A percentile compares a stretch with the other conserved stretches of the same genome.
phyloP scores from a whole-genome alignment of 306 rosid genomes.

The Parietaria judaica region DNA sequence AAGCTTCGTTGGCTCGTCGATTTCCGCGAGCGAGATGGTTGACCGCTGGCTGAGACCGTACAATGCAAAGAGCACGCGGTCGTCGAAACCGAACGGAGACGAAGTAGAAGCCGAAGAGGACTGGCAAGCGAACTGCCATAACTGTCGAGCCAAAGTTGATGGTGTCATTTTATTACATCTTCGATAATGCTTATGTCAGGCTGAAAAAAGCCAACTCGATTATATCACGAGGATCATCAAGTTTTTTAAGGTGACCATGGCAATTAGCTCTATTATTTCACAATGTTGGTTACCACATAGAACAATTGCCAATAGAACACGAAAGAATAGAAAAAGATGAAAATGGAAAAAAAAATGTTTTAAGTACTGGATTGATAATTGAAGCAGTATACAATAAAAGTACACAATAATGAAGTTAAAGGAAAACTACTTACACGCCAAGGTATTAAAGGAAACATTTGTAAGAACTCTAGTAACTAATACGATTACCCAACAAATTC shows the following conservation, averaged over 20 bases:
- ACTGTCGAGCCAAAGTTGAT: conserved; percentile 28
- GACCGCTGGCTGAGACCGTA: conserved; percentile 7
- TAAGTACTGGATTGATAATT: too few species aligned
- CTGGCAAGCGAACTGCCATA: conserved; percentile 11
- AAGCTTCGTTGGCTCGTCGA: conserved; percentile 1
- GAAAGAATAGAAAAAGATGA: too few species aligned
- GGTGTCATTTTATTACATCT: conserved; percentile 31
- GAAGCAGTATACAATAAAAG: too few species aligned
- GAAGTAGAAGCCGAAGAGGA: neutral
- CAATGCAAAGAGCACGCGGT: neutral
- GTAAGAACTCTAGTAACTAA: too few species aligned
- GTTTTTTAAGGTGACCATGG: conserved; percentile 59
- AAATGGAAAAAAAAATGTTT: too few species aligned
- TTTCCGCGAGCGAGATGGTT: neutral
- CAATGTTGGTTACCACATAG: too few species aligned
- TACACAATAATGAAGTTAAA: too few species aligned
- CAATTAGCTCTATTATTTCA: conserved; percentile 12
- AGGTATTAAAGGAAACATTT: too few species aligned
- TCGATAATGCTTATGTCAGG: conserved; percentile 79
- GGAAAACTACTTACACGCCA: too few species aligned
- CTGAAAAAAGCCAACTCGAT: conserved; percentile 26
- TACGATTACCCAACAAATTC: too few species aligned
- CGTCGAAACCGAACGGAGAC: neutral
- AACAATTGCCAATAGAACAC: too few species aligned
- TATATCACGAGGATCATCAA: conserved; percentile 63